These are phyloP conservation scores for Jacaranda mimosifolia DNA, from an alignment of 257 asterid species.

Conservation along the genomic window DNA sequence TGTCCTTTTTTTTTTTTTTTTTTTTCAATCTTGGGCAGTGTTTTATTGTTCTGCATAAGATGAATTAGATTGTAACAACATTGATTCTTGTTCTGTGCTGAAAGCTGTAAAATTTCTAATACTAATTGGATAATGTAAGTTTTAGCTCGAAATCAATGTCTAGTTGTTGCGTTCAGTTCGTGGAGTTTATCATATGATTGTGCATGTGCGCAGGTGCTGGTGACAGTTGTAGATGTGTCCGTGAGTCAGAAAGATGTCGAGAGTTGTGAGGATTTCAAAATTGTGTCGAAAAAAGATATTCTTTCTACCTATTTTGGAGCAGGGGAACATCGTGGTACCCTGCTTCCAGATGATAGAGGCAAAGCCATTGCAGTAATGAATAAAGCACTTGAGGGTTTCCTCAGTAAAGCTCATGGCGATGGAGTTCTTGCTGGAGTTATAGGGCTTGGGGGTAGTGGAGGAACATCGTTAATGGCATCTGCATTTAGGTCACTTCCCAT, in stretches of 20 bases:
- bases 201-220: slow-evolving; percentile 59
- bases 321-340: slow-evolving; percentile 36
- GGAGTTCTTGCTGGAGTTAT: slow-evolving; percentile 72
- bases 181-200: slow-evolving; percentile 5
- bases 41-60: background rate
- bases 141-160: slow-evolving; percentile 14
- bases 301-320: slow-evolving; percentile 59
- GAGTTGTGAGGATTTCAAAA: slow-evolving; percentile 65
- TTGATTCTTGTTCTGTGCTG: background rate
- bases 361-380: slow-evolving; percentile 73
- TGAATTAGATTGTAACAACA: background rate
- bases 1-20: background rate
- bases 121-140: background rate
- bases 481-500: slow-evolving; percentile 85
- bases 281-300: slow-evolving; percentile 71
- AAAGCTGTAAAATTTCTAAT: background rate
- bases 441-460: slow-evolving; percentile 98
- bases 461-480: slow-evolving; percentile 87
- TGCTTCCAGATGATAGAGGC: slow-evolving; percentile 85
- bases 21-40: background rate
- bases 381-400: slow-evolving; percentile 65
- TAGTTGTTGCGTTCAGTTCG: slow-evolving; percentile 9
- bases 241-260: slow-evolving; percentile 49
- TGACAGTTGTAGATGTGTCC: slow-evolving; percentile 89
- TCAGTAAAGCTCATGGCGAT: slow-evolving; percentile 52